Conservation (phyloP, 164 flowering plant species). For the Liquidambar formosana region DNA sequence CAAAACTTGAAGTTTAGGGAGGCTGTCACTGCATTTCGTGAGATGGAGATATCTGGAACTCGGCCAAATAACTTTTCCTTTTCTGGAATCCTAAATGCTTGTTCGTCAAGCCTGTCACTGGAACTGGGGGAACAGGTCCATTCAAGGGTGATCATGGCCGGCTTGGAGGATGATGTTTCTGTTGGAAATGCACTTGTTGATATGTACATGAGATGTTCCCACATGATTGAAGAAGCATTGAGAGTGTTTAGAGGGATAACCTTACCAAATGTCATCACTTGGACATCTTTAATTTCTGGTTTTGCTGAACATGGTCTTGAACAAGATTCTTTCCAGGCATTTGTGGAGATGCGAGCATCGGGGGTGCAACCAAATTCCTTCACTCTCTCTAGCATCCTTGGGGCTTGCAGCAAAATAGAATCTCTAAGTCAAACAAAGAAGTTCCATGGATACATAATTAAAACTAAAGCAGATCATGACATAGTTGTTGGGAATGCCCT, state of each 20-base stretch:
- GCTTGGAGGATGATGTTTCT: conserved; percentile 46
- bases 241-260: conserved; percentile 36
- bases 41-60: conserved; percentile 41
- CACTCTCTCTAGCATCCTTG: conserved; percentile 45
- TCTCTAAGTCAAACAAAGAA: conserved; percentile 26
- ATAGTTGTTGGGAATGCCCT: conserved; percentile 47
- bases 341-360: conserved; percentile 34
- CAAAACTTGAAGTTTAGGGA: conserved; percentile 26
- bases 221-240: conserved; percentile 30
- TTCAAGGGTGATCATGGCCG: conserved; percentile 38
- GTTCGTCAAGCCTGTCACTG: conserved; percentile 29
- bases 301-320: conserved; percentile 39
- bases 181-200: too few species aligned
- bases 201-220: conserved; percentile 49
- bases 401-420: conserved; percentile 28
- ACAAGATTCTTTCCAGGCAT: conserved; percentile 34
- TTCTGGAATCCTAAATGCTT: conserved; percentile 44
- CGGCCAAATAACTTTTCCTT: conserved; percentile 45
- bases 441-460: conserved; percentile 46
- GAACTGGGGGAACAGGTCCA: conserved; percentile 56
- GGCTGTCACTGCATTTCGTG: conserved; percentile 39
- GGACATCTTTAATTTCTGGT: conserved; percentile 63
- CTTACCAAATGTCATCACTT: conserved; percentile 53
- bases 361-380: conserved; percentile 52
- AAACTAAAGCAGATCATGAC: conserved; percentile 29